Evolutionary conservation across 2,329 filamentous ascomycete genomes (phyloP), one percentile per base, ranked within the genome.

Genomic region (Sordariomycetes sp.): DNA sequence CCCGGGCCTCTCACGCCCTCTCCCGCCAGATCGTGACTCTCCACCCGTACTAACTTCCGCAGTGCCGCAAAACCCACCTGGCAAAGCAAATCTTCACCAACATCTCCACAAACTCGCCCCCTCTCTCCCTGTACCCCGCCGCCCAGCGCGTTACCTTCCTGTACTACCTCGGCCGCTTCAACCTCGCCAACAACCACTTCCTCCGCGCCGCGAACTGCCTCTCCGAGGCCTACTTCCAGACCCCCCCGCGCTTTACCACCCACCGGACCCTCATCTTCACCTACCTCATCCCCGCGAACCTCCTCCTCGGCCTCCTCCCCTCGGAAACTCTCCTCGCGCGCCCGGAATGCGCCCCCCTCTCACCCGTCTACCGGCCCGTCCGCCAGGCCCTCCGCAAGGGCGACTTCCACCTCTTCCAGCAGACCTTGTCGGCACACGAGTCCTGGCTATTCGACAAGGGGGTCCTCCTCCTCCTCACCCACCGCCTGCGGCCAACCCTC

Each of bases 121-220:
- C 90, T 0, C 74, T 97, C 14, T 79, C 82, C 1, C 81, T 89
- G 56, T 97, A 95, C 67, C 90, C 92, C 2, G 90, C 89, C 24
- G 82, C 88, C 6, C 89, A 97, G 68, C 84, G 91, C 54, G 90
- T 96, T 55, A 96, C 91, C 3, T 97, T 92, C 65, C 85, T 97
- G 16, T 97, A 96, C 74, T 96, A 96, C 68, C 85, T 97, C 6
- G 93, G 93, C 20, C 87, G 91, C 60, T 97, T 93, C 72, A 85
- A 92, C 67, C 90, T 96, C 69, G 85, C 89, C 62, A 92, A 90
- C 69, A 88, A 85, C 63, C 87, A 96, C 68, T 96, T 90, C 70
- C 83, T 82, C 61, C 85, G 88, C 28, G 90, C 92, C 0, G 83
- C 87, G 57, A 76, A 83, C 54, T 90, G 87, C 40, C 76, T 97